Evolutionary conservation across 208 protist species (phyloP).

Genomic region (Wallacemonas rigidus): DNA sequence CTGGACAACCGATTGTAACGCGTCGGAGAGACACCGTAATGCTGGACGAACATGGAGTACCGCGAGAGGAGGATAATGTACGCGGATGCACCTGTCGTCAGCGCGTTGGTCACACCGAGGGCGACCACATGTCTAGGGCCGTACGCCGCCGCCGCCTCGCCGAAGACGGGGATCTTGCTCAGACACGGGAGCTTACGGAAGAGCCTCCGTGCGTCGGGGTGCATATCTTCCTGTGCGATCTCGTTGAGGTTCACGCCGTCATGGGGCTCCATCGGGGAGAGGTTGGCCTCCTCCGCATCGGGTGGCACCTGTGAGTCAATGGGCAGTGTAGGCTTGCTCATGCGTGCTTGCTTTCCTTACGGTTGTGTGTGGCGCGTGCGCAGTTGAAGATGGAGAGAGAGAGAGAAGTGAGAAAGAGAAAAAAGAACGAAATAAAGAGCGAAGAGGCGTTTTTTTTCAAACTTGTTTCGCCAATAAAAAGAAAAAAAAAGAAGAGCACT

Average conservation of each 20-base stretch:
- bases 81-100: conserved; percentile 26
- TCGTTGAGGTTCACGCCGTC: neutral
- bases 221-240: neutral
- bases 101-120: conserved; percentile 25
- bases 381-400: too few species aligned
- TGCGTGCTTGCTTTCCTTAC: neutral
- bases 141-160: conserved; percentile 13
- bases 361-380: too few species aligned
- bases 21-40: conserved; percentile 15
- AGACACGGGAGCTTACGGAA: conserved; percentile 22
- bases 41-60: conserved; percentile 25
- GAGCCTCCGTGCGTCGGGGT: conserved; percentile 23
- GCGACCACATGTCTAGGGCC: conserved; percentile 22
- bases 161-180: conserved; percentile 23
- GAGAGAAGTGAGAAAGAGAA: too few species aligned
- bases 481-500: too few species aligned
- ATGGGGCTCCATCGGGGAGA: neutral
- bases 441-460: too few species aligned
- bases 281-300: neutral
- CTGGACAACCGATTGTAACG: conserved; percentile 27
- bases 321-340: neutral
- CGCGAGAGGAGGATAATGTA: conserved; percentile 19
- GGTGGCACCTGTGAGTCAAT: neutral
- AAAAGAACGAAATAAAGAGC: too few species aligned
- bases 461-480: too few species aligned